Percentiles rank a stretch among this genome's conserved stretches.
Conservation (phyloP, 208 protist genomes). For the Leishmania arabica region DNA sequence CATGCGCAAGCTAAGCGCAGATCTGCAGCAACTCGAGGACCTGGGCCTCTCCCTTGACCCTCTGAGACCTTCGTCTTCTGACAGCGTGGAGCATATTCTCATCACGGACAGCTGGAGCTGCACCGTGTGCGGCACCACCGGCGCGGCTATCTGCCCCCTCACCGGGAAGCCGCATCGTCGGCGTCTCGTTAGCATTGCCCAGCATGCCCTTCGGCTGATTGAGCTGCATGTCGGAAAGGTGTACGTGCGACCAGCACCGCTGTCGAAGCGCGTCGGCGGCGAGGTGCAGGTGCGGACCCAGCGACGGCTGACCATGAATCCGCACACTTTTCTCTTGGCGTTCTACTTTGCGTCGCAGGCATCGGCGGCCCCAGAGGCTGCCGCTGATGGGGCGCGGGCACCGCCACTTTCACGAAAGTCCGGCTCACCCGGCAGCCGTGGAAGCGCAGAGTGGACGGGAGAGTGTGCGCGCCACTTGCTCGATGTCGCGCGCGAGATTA, state of each 20-base stretch:
- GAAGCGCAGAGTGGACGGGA: constrained; percentile 21
- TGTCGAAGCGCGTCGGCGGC: constrained; percentile 58
- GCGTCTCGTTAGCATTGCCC: constrained; percentile 61
- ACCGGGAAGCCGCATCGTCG: constrained; percentile 68
- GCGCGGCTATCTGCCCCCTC: constrained; percentile 43
- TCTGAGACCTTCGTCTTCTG: constrained; percentile 20
- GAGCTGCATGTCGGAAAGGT: constrained; percentile 52
- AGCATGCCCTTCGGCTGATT: constrained; percentile 61
- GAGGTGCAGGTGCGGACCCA: constrained; percentile 59
- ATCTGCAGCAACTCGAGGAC: constrained; percentile 49
- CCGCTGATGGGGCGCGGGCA: neutral
- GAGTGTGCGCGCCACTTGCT: constrained; percentile 75
- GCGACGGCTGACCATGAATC: constrained; percentile 66
- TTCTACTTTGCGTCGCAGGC: constrained; percentile 67
- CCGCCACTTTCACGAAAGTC: neutral
- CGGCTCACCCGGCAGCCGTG: neutral
- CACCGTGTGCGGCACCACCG: constrained; percentile 44
- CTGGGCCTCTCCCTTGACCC: constrained; percentile 54
- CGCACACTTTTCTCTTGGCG: constrained; percentile 70
- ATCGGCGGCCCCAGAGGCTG: neutral
- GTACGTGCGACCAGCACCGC: constrained; percentile 50
- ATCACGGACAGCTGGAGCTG: constrained; percentile 77
- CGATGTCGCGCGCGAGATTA: constrained; percentile 59
- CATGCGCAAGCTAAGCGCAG: constrained; percentile 39
- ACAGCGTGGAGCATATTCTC: constrained; percentile 70